phyloP scores from a whole-genome alignment of 2,329 filamentous ascomycete species.

The Xylaria sp. region DNA sequence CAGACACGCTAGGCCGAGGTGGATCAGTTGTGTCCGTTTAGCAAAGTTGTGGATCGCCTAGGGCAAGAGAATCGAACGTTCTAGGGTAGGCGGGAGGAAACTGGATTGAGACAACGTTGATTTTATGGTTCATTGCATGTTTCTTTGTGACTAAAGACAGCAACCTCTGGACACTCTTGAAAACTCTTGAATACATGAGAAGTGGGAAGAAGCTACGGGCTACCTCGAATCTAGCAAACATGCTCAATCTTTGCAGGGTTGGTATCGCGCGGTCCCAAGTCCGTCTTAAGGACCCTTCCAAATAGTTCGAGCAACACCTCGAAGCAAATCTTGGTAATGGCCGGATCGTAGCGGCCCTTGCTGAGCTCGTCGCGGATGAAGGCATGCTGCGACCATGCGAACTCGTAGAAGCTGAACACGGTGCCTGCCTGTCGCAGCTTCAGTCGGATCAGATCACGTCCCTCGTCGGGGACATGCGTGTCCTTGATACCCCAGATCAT shows the following conservation, averaged over 20 bases:
- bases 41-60: no score
- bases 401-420: constrained; percentile 83
- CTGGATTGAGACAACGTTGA: not conserved
- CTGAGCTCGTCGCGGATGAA: constrained; percentile 93
- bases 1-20: not conserved
- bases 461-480: constrained; percentile 83
- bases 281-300: constrained; percentile 75
- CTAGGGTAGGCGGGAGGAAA: constrained; percentile 2
- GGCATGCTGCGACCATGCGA: constrained; percentile 92
- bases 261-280: constrained; percentile 73
- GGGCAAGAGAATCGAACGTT: constrained; percentile 11
- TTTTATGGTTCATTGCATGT: not conserved
- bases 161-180: no score
- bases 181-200: not conserved
- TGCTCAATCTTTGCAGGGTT: constrained; percentile 70
- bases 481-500: constrained; percentile 94
- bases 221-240: constrained; percentile 60
- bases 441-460: constrained; percentile 81
- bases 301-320: constrained; percentile 90
- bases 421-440: constrained; percentile 79
- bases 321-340: constrained; percentile 85
- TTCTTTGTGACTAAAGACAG: not conserved
- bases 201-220: not conserved
- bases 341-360: constrained; percentile 93
- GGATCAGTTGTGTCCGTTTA: no score